Evolutionary conservation across 495 filamentous ascomycete species (phyloP).

Genomic region (Halenospora varia): DNA sequence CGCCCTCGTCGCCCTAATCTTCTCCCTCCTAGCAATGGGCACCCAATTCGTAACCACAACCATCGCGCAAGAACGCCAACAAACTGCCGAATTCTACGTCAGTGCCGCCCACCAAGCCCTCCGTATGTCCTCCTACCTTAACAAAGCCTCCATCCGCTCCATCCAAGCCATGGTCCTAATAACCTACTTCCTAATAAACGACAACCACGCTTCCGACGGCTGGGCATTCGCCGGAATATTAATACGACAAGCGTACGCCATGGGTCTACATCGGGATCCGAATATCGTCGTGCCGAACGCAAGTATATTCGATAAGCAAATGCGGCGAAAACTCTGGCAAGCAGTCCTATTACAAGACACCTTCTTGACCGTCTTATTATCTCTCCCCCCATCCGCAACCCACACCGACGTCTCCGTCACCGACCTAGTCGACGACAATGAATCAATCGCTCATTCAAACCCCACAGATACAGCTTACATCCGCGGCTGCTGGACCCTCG

Average conservation of each 20-base stretch:
- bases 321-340: conserved; percentile 70
- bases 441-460: conserved; percentile 41
- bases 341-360: conserved; percentile 72
- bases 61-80: conserved; percentile 50
- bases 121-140: conserved; percentile 63
- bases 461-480: conserved; percentile 62
- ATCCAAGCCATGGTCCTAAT: conserved; percentile 73
- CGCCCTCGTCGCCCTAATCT: conserved; percentile 59
- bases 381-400: conserved; percentile 64
- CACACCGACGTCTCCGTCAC: conserved; percentile 68
- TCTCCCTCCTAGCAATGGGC: conserved; percentile 66
- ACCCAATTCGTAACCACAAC: conserved; percentile 65
- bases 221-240: conserved; percentile 71
- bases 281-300: conserved; percentile 60
- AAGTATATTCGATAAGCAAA: conserved; percentile 59
- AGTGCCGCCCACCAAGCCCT: conserved; percentile 68
- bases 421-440: conserved; percentile 50
- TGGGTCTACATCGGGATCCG: conserved; percentile 71
- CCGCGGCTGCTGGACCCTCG: conserved; percentile 67
- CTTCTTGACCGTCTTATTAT: conserved; percentile 70
- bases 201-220: conserved; percentile 70
- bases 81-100: conserved; percentile 72
- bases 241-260: conserved; percentile 67
- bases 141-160: conserved; percentile 57
- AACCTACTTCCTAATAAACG: conserved; percentile 74